These are phyloP conservation scores for Phialemonium atrogriseum DNA, from an alignment of 2,329 filamentous ascomycete species.

Conservation along the genomic window DNA sequence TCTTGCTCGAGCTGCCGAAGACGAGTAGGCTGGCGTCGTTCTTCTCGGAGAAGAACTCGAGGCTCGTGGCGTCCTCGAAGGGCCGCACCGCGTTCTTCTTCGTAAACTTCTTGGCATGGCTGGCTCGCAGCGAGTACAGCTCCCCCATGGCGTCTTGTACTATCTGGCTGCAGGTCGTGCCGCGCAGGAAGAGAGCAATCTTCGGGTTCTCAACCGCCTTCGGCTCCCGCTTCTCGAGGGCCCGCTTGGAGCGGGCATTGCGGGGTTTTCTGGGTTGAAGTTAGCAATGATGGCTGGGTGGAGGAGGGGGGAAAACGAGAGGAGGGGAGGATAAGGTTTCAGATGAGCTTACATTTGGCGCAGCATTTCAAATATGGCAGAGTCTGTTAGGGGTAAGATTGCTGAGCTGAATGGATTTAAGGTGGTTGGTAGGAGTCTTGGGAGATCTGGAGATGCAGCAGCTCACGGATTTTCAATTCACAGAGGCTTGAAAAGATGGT, in stretches of 20 bases:
- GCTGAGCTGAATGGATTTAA: no score
- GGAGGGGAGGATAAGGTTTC: neutral
- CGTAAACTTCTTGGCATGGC: conserved; percentile 80
- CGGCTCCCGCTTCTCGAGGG: conserved; percentile 85
- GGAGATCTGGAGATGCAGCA: neutral
- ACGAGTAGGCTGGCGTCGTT: conserved; percentile 85
- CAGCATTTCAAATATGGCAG: no score
- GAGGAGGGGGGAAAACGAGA: neutral
- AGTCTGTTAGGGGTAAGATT: no score
- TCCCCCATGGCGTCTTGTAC: conserved; percentile 79
- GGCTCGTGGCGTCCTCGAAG: conserved; percentile 78
- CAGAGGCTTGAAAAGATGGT: conserved; percentile 1
- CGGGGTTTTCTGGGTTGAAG: conserved; percentile 44
- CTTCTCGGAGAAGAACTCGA: conserved; percentile 95
- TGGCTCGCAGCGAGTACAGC: conserved; percentile 75
- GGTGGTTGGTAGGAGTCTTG: no score
- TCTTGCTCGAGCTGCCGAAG: conserved; percentile 83
- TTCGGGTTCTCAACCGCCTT: conserved; percentile 87
- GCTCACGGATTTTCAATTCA: neutral
- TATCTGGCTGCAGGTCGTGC: conserved; percentile 75
- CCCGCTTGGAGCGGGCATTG: conserved; percentile 85
- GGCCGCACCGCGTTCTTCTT: conserved; percentile 97
- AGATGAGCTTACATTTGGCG: conserved; percentile 35
- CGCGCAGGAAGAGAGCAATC: conserved; percentile 80
- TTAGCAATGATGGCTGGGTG: neutral